These are phyloP conservation scores for Starmerella lactis-condensi DNA, from an alignment of 805 yeast species.

Conservation along the genomic window DNA sequence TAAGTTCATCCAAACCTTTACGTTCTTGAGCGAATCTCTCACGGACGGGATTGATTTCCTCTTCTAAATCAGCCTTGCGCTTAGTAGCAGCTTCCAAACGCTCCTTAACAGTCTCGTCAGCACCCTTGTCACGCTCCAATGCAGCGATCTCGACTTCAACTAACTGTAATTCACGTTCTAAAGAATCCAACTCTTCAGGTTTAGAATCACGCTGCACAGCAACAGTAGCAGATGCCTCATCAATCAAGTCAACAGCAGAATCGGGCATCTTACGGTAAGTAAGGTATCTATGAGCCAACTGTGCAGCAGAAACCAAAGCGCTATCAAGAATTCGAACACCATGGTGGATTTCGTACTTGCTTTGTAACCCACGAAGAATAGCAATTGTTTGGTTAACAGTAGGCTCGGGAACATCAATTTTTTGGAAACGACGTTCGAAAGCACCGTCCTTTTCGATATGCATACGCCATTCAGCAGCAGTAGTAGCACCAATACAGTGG, in stretches of 20 bases:
- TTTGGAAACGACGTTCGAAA: conserved; percentile 94
- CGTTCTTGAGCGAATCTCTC: conserved; percentile 75
- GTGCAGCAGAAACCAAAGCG: conserved; percentile 87
- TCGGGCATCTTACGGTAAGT: conserved; percentile 94
- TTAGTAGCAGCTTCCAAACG: conserved; percentile 63
- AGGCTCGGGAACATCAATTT: conserved; percentile 89
- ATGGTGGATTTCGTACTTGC: conserved; percentile 88
- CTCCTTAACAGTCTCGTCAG: conserved; percentile 66
- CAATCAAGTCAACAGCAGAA: conserved; percentile 89
- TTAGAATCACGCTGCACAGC: conserved; percentile 97
- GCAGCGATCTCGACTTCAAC: conserved; percentile 93
- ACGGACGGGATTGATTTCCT: conserved; percentile 65
- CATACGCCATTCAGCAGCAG: conserved; percentile 83
- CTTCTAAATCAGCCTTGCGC: conserved; percentile 66
- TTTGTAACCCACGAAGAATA: conserved; percentile 87
- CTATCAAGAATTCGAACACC: conserved; percentile 92
- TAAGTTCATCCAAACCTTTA: conserved; percentile 77
- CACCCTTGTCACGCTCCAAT: conserved; percentile 82
- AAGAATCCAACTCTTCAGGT: conserved; percentile 87
- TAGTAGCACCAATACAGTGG: conserved; percentile 97
- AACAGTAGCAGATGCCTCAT: conserved; percentile 90
- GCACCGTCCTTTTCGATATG: conserved; percentile 94
- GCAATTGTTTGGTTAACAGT: conserved; percentile 86
- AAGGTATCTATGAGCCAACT: conserved; percentile 78
- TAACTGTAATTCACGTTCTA: conserved; percentile 81